Conservation (phyloP, 805 yeast species). For the Clavispora carvajalis region DNA sequence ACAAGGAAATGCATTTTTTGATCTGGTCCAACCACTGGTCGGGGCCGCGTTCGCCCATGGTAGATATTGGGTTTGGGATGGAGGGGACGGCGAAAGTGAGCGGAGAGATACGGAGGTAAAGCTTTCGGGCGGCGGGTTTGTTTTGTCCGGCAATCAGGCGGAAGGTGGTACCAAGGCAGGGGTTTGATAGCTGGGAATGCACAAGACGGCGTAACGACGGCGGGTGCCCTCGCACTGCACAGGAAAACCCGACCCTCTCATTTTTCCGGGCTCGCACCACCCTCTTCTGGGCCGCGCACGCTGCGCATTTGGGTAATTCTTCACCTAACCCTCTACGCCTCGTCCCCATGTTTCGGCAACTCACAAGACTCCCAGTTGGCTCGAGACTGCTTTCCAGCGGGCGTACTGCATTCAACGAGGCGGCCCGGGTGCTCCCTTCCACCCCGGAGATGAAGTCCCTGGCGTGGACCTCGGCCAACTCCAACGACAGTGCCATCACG, state of each 20-base stretch:
- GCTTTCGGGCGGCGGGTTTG: too few species aligned
- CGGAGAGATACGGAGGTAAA: neutral
- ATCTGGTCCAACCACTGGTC: slow-evolving; percentile 95
- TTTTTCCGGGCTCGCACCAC: neutral
- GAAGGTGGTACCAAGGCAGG: too few species aligned
- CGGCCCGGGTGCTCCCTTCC: slow-evolving; percentile 18
- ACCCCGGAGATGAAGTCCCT: slow-evolving; percentile 24
- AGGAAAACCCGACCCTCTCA: neutral
- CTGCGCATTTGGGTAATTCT: neutral
- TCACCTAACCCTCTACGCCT: neutral
- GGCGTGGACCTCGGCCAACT: slow-evolving; percentile 24
- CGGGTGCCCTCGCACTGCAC: neutral
- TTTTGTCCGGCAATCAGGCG: too few species aligned
- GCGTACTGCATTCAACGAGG: neutral
- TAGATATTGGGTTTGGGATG: neutral
- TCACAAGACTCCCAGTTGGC: neutral
- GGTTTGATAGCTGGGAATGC: too few species aligned
- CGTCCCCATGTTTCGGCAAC: neutral
- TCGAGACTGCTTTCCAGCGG: neutral
- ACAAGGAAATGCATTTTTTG: slow-evolving; percentile 79
- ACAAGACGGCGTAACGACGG: too few species aligned
- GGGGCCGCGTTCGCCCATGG: slow-evolving; percentile 75
- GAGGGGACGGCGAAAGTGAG: neutral
- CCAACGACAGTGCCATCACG: slow-evolving; percentile 20
- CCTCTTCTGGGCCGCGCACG: neutral